Base-by-base conservation (phyloP, 257 asterid genomes). In the Plectranthus barbatus region DNA sequence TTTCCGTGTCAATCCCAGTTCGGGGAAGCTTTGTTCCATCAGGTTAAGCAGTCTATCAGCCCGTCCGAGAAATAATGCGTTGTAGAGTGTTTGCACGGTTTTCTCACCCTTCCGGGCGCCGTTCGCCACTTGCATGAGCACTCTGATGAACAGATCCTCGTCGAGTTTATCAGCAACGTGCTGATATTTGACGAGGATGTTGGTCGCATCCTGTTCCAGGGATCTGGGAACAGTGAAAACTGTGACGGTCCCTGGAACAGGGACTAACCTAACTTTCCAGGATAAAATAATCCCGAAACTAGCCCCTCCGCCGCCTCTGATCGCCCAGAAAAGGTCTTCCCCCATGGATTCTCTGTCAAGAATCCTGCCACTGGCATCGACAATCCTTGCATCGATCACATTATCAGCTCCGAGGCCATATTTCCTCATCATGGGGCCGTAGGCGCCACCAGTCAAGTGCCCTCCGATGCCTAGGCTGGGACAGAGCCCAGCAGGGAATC, bases 261-360 rank as follows among this genome's bases (percentile, higher is more conserved):
- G 83, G 2, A 81, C 88, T 6, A 84, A 36, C 60, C 66, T 76
- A 5, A 84, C 70, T 46, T 79, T 84, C 88, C 91, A 84, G 0
- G 91, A 62, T 0, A 79, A 60, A 19, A 84, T 75, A 20, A 84
- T 61, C 6, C 90, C 87, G 17, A 78, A 83, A 49, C 85, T 83
- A 10, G 67, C 86, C 9, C 90, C 90, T 7, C 90, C 90, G 2
- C 83, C 90, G 1, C 90, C 90, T 41, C 90, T 55, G 10, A 83
- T 75, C 0, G 89, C 89, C 89, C 89, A 83, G 36, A 83, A 83
- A 26, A 83, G 60, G 59, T 83, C 86, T 51, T 80, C 84, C 11
- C 90, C 90, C 90, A 83, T 83, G 0, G 82, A 71, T 12, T 50
- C 72, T 39, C 90, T 54, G 4, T 83, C 77, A 0, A 78, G 87